Evolutionary conservation across 1,139 yeast genomes (phyloP), one percentile per base, ranked within the genome.

Genomic region (Pichia kudriavzevii): DNA sequence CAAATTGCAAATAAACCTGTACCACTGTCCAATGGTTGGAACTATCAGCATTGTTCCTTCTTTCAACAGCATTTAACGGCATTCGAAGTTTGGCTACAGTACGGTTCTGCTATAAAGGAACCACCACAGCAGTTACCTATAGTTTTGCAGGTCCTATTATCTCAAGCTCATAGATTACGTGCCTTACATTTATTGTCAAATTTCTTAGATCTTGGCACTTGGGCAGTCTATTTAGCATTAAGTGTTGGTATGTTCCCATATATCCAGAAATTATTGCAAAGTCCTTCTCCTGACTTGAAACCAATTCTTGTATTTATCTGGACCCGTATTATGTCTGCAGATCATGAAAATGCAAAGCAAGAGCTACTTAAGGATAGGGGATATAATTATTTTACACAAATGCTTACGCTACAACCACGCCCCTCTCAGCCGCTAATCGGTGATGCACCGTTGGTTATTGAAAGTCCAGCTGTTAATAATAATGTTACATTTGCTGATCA

Each of bases 301-400:
- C 97, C 98, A 0, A 95, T 91, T 3, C 62, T 91, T 40, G 91
- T 93, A 2, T 93, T 88, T 50, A 91, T 91, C 39, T 91, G 99
- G 99, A 95, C 97, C 0, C 67, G 98, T 47, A 85, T 91, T 18
- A 84, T 91, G 94, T 93, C 97, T 4, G 94, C 91, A 16, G 97
- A 91, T 57, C 80, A 81, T 53, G 73, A 75, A 44, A 81, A 83
- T 49, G 87, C 95, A 3, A 98, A 93, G 54, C 87, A 81, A 45
- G 99, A 91, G 52, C 67, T 91, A 28, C 73, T 93, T 46, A 87
- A 88, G 49, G 97, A 91, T 52, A 82, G 80, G 50, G 96, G 96
- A 0, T 91, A 78, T 58, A 77, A 79, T 48, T 93, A 91, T 57
- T 91, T 91, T 54, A 76, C 85, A 37, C 75, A 79, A 43, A 84